Percentiles rank a stretch among this genome's conserved stretches.
Evolutionary conservation across 2,329 filamentous ascomycete species (phyloP).

Genomic region (Amauroascus verrucosus): DNA sequence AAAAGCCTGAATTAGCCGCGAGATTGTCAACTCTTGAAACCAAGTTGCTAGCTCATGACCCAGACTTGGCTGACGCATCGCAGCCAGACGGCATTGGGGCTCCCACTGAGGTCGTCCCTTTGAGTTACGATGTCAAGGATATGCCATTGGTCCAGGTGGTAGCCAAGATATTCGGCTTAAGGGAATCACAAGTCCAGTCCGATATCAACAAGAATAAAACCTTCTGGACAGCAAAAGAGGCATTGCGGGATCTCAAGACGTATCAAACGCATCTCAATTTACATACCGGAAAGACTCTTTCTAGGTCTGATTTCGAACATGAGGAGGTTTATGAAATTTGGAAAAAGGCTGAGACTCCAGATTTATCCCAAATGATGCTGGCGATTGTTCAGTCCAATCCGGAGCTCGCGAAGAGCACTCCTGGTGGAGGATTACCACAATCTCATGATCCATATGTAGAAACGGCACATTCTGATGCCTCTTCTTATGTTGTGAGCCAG

Average conservation of each 20-base stretch:
- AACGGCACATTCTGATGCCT: slow-evolving; percentile 36
- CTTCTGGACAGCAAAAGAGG: slow-evolving; percentile 83
- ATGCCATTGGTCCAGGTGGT: slow-evolving; percentile 90
- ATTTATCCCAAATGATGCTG: slow-evolving; percentile 86
- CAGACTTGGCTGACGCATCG: slow-evolving; percentile 61
- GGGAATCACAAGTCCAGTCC: slow-evolving; percentile 67
- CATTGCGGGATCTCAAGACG: slow-evolving; percentile 79
- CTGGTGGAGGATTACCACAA: slow-evolving; percentile 49
- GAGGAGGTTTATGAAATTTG: slow-evolving; percentile 81
- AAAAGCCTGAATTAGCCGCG: slow-evolving; percentile 72
- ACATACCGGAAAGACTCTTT: slow-evolving; percentile 64
- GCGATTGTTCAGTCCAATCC: slow-evolving; percentile 79
- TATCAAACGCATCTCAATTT: slow-evolving; percentile 85
- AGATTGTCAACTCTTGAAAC: slow-evolving; percentile 75
- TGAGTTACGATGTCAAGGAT: slow-evolving; percentile 89
- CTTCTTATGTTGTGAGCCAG: slow-evolving; percentile 53
- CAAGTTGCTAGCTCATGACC: slow-evolving; percentile 87
- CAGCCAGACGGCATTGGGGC: slow-evolving; percentile 48
- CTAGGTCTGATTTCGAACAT: slow-evolving; percentile 76
- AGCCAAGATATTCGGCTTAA: slow-evolving; percentile 72
- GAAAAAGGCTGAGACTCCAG: slow-evolving; percentile 80
- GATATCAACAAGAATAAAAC: slow-evolving; percentile 75
- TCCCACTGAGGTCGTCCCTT: slow-evolving; percentile 70
- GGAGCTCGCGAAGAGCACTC: slow-evolving; percentile 67
- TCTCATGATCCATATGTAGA: slow-evolving; percentile 38